These are phyloP conservation scores for Akanthomyces dipterigenus DNA, from an alignment of 2,329 filamentous ascomycete genomes.

Conservation along the genomic window DNA sequence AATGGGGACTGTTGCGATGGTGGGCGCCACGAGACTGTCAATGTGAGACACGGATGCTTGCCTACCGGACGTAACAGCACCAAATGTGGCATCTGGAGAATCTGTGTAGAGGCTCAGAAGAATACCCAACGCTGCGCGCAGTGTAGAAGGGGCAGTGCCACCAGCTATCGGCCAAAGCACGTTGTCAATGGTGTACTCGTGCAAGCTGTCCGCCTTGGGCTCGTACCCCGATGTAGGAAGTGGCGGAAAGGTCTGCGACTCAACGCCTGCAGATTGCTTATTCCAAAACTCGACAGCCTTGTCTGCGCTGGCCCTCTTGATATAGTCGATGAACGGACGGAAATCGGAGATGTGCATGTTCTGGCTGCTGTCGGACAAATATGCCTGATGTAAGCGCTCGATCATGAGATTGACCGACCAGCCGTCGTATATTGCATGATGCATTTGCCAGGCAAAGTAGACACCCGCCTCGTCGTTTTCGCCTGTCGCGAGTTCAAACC, in stretches of 20 bases:
- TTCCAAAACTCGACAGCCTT: not conserved
- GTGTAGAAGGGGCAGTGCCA: slow-evolving; percentile 17
- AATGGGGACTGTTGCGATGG: slow-evolving; percentile 18
- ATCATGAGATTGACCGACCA: slow-evolving; percentile 37
- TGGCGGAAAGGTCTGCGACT: not conserved
- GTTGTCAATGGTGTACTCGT: not conserved
- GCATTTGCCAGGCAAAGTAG: slow-evolving; percentile 15
- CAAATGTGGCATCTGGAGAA: slow-evolving; percentile 12
- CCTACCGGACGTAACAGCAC: slow-evolving; percentile 4
- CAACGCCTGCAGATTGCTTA: not conserved
- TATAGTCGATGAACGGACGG: slow-evolving; percentile 34
- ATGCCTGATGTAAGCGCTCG: slow-evolving; percentile 12
- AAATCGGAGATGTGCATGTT: slow-evolving; percentile 24
- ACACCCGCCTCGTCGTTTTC: not conserved
- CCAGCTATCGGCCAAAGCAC: not conserved
- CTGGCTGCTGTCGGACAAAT: slow-evolving; percentile 12
- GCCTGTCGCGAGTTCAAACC: slow-evolving; percentile 1
- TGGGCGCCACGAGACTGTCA: slow-evolving; percentile 17
- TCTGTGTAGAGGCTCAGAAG: slow-evolving; percentile 30
- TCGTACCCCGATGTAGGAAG: not conserved
- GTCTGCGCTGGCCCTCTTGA: not conserved
- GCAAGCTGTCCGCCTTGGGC: slow-evolving; percentile 11
- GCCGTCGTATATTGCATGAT: slow-evolving; percentile 45
- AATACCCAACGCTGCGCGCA: slow-evolving; percentile 24
- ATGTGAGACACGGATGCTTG: slow-evolving; percentile 7